phyloP scores from a whole-genome alignment of 306 rosid genomes.

The Quercus dentata region DNA sequence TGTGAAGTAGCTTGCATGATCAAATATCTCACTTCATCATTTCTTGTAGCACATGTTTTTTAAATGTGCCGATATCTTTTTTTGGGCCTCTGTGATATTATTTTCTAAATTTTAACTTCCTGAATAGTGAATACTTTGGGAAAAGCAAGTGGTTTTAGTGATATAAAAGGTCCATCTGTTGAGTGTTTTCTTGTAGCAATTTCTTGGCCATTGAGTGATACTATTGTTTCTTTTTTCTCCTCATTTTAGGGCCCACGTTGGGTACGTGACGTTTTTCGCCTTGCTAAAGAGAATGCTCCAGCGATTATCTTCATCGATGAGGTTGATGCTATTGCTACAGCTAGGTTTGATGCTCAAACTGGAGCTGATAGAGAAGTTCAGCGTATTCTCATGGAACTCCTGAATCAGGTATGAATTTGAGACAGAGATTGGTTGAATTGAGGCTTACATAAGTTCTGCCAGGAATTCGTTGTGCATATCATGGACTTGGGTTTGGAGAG shows the following conservation, averaged over 20 bases:
- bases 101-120: neutral
- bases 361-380: conserved; percentile 99
- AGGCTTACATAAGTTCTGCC: neutral
- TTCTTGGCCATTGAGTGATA: neutral
- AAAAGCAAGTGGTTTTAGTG: neutral
- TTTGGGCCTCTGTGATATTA: neutral
- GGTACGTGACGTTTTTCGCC: conserved; percentile 99
- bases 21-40: neutral
- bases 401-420: conserved; percentile 67
- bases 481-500: neutral
- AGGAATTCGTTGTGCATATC: neutral
- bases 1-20: neutral
- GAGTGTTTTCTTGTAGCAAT: neutral
- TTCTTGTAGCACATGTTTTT: neutral
- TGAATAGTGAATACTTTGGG: neutral
- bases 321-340: conserved; percentile 99
- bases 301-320: conserved; percentile 98
- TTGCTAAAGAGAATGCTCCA: conserved; percentile 99
- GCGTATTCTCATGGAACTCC: conserved; percentile 98
- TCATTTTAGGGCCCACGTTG: conserved; percentile 75
- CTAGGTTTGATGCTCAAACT: conserved; percentile 99
- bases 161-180: neutral
- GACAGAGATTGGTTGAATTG: neutral
- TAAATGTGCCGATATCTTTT: neutral
- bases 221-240: neutral